These are phyloP conservation scores for Neurospora africana DNA, from an alignment of 495 filamentous ascomycete species.

Conservation along the genomic window DNA sequence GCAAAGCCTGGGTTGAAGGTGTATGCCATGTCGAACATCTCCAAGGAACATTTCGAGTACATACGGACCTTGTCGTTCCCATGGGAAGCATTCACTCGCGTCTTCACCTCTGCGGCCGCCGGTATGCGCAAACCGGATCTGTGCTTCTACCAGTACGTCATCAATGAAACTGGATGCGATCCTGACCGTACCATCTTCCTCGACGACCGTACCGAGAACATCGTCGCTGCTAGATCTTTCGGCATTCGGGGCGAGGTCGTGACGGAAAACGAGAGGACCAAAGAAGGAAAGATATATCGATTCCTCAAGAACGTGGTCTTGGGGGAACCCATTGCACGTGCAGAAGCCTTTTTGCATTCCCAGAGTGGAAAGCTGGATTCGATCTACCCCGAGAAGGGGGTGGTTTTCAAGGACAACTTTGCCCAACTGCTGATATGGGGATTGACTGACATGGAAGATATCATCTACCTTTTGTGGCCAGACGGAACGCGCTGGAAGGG, in stretches of 20 bases:
- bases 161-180: conserved; percentile 8
- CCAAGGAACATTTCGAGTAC: conserved; percentile 13
- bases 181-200: conserved; percentile 13
- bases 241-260: conserved; percentile 11
- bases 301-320: conserved; percentile 1
- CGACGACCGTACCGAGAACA: conserved; percentile 14
- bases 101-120: conserved; percentile 8
- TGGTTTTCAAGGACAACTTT: conserved; percentile 14
- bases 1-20: background rate
- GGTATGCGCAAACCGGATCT: conserved; percentile 21
- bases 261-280: background rate
- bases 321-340: background rate
- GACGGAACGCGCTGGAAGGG: conserved; percentile 8
- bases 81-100: conserved; percentile 12
- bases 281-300: background rate
- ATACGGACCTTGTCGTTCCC: conserved; percentile 7
- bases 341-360: background rate
- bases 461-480: conserved; percentile 13
- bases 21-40: conserved; percentile 1
- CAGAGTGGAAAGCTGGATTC: conserved; percentile 4
- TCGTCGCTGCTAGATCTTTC: conserved; percentile 12
- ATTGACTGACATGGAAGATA: conserved; percentile 7
- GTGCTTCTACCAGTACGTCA: conserved; percentile 15
- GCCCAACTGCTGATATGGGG: conserved; percentile 16
- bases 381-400: background rate